phyloP scores from a whole-genome alignment of 208 protist species.

The Leptomonas pyrrhocoris region DNA sequence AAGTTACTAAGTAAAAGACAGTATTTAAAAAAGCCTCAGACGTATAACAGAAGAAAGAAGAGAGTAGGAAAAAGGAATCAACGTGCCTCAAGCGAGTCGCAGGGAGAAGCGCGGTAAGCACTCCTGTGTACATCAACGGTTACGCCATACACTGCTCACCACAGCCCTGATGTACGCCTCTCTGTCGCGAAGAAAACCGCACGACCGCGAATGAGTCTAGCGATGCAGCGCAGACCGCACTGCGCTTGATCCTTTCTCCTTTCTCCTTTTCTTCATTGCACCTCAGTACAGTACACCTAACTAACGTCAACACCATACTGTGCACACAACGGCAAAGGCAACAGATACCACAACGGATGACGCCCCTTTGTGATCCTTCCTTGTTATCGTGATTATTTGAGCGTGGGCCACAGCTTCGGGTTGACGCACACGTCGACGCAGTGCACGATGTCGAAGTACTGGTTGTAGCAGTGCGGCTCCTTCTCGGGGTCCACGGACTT shows the following conservation, averaged over 20 bases:
- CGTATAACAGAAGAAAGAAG: slow-evolving; percentile 9
- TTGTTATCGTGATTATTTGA: slow-evolving; percentile 47
- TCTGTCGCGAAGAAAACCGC: too few species aligned
- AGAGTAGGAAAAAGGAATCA: not conserved
- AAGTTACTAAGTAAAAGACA: slow-evolving; percentile 14
- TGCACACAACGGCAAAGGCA: not conserved
- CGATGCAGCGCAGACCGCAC: not conserved
- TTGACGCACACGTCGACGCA: slow-evolving; percentile 82
- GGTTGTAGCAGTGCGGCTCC: slow-evolving; percentile 80
- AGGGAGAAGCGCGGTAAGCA: not conserved
- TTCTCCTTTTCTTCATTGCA: not conserved
- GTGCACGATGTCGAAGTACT: slow-evolving; percentile 85
- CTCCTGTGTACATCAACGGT: too few species aligned
- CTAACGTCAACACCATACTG: not conserved
- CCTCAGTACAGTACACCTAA: not conserved
- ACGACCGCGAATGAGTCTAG: too few species aligned
- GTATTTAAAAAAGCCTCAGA: slow-evolving; percentile 1
- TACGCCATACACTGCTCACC: too few species aligned
- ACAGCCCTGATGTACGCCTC: too few species aligned
- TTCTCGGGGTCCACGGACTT: slow-evolving; percentile 56
- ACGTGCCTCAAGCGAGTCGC: not conserved
- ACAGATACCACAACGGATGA: not conserved
- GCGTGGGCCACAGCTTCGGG: slow-evolving; percentile 79
- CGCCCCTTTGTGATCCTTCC: not conserved
- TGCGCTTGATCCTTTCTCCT: not conserved